phyloP scores from a whole-genome alignment of 805 yeast genomes.

The Danielia reshetovae region DNA sequence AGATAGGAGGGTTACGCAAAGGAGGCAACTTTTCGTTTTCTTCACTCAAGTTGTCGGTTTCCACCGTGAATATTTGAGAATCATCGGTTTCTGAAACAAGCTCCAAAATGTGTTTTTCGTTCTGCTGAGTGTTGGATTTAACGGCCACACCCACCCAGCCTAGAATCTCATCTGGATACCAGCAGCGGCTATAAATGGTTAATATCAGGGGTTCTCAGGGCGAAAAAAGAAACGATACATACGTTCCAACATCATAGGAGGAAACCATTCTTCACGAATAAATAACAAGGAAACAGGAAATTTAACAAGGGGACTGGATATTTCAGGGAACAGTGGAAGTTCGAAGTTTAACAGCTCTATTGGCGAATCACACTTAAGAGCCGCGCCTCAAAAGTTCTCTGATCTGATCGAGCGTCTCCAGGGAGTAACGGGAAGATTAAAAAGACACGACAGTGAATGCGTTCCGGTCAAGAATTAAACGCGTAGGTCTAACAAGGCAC shows the following conservation, averaged over 20 bases:
- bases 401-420: no score
- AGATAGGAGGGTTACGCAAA: constrained; percentile 83
- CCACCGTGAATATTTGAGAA: constrained; percentile 40
- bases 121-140: constrained; percentile 36
- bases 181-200: constrained; percentile 47
- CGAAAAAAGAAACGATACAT: constrained; percentile 6
- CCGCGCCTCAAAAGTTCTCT: no score
- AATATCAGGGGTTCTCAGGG: constrained; percentile 7
- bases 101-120: constrained; percentile 46
- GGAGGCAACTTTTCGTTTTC: constrained; percentile 64
- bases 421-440: no score
- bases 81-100: constrained; percentile 51
- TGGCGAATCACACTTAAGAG: no score
- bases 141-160: constrained; percentile 79
- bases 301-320: no score
- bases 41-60: constrained; percentile 46
- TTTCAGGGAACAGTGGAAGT: no score
- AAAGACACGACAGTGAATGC: no score
- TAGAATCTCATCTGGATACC: constrained; percentile 69
- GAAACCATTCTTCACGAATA: constrained; percentile 17
- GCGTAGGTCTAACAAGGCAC: background rate
- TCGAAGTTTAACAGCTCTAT: no score
- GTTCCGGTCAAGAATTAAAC: no score
- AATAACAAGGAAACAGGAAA: background rate
- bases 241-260: constrained; percentile 38